These are phyloP conservation scores for Sporothrix euskadiensis DNA, from an alignment of 2,329 filamentous ascomycete genomes.

Conservation along the genomic window DNA sequence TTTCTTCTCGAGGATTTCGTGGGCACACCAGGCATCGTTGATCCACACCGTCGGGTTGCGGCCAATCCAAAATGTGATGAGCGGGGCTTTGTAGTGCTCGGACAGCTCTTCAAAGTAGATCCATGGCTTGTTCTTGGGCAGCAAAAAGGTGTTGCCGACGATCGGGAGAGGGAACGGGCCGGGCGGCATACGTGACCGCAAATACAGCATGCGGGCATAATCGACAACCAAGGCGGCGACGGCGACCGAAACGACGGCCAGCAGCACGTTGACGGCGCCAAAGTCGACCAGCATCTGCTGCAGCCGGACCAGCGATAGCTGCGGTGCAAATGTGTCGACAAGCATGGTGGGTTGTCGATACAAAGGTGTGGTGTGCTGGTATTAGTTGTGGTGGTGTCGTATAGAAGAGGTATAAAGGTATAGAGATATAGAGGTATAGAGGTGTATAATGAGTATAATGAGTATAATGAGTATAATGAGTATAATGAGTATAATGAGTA, in stretches of 20 bases:
- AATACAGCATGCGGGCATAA: conserved; percentile 52
- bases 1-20: conserved; percentile 57
- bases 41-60: conserved; percentile 51
- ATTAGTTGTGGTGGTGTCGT: neutral
- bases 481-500: neutral
- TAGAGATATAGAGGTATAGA: neutral
- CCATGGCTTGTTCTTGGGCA: conserved; percentile 59
- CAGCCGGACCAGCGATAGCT: conserved; percentile 33
- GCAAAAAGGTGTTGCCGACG: conserved; percentile 56
- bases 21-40: conserved; percentile 52
- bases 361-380: neutral
- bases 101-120: conserved; percentile 57
- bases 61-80: conserved; percentile 61
- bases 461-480: neutral
- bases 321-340: conserved; percentile 32
- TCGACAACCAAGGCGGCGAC: conserved; percentile 42
- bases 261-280: conserved; percentile 31
- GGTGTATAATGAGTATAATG: too few relatives aligned
- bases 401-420: neutral
- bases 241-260: conserved; percentile 35
- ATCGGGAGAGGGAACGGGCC: conserved; percentile 56
- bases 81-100: conserved; percentile 49
- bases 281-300: conserved; percentile 34
- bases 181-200: conserved; percentile 54
- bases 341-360: conserved; percentile 33